Evolutionary conservation across 495 filamentous ascomycete species (phyloP), one percentile per base, ranked within the genome.

Genomic region (Lichina pygmaea): DNA sequence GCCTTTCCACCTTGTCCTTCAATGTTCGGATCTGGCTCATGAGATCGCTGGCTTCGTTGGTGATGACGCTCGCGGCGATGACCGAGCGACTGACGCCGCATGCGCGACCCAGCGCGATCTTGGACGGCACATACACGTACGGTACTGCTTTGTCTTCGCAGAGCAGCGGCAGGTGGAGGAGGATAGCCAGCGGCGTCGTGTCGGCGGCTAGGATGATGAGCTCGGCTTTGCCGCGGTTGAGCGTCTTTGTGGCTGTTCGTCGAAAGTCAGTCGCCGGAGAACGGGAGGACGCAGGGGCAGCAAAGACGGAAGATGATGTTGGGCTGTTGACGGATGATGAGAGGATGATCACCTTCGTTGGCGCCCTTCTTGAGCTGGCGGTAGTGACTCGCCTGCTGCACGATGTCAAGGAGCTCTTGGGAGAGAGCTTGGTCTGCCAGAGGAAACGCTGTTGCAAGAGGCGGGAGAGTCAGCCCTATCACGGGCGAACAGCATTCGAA

Each of bases 1-100:
- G 69, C 54, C 89, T 71, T 68, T 97, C 89, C 39, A 97, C 83
- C 76, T 93, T 89, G 59, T 86, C 78, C 70, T 86, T 93, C 54
- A 95, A 62, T 41, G 67, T 62, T 48, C 77, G 66, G 59, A 95
- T 93, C 70, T 89, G 81, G 51, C 66, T 66, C 62, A 75, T 76
- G 33, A 95, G 67, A 56, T 94, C 89, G 47, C 71, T 78, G 11
- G 80, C 82, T 63, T 94, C 89, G 68, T 94, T 95, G 53, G 79
- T 84, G 36, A 83, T 93, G 55, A 94, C 86, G 50, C 71, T 77
- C 37, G 73, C 76, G 38, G 80, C 75, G 53, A 97, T 94, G 37
- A 97, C 85, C 40, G 83, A 71, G 36, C 89, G 66, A 52, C 68
- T 75, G 44, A 93, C 86, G 66, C 86, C 86, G 57, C 75, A 80